Percentiles rank a stretch among this genome's conserved stretches.
Evolutionary conservation across 2,329 filamentous ascomycete genomes (phyloP).

Genomic region (Xylaria sp.): DNA sequence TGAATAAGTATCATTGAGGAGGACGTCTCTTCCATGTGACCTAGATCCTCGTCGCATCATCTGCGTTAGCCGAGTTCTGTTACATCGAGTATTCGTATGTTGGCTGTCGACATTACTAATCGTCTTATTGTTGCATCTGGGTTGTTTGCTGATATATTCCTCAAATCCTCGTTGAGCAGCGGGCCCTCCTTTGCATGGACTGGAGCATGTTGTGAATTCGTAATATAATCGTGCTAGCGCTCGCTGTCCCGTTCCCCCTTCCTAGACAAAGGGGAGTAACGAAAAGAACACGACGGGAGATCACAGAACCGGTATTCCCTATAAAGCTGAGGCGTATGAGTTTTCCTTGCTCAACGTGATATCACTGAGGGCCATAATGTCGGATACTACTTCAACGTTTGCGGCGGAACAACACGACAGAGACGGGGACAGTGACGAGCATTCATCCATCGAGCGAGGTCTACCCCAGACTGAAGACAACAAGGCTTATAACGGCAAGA

Average conservation of each 20-base stretch:
- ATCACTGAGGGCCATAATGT: conserved; percentile 4
- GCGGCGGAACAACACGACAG: conserved; percentile 14
- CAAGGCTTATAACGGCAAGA: conserved; percentile 47
- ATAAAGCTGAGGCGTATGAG: neutral
- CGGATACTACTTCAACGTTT: conserved; percentile 23
- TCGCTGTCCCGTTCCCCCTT: neutral
- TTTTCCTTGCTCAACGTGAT: neutral
- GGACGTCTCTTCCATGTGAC: neutral
- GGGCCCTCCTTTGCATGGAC: neutral
- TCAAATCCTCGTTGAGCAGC: neutral
- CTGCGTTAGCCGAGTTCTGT: neutral
- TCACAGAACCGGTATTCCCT: neutral
- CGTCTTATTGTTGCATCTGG: neutral
- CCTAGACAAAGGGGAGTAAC: too few relatives aligned
- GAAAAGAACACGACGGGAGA: neutral
- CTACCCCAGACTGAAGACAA: conserved; percentile 38
- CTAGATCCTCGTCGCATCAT: neutral
- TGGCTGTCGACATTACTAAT: neutral
- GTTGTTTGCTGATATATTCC: neutral
- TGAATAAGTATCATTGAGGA: neutral
- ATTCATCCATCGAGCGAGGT: conserved; percentile 27
- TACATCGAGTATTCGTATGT: neutral
- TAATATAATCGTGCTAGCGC: neutral
- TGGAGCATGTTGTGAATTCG: neutral
- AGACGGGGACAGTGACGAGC: conserved; percentile 13